Evolutionary conservation across 768 basidiomycete species (phyloP), one percentile per base, ranked within the genome.

Genomic region (Collybia sordida): DNA sequence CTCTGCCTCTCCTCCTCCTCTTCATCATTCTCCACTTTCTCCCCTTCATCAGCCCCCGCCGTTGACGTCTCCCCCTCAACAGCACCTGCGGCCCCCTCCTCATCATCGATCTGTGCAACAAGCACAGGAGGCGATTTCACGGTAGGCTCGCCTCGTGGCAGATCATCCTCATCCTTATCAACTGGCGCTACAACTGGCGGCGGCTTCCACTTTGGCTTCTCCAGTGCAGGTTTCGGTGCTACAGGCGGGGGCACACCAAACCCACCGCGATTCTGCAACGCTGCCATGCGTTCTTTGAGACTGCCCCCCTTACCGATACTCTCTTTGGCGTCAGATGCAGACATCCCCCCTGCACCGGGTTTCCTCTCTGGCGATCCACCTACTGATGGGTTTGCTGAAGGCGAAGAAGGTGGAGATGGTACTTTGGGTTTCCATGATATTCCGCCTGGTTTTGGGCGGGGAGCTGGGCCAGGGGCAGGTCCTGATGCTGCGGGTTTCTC

Each of bases 201-300:
- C 0, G 89, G 83, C 64, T 90, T 93, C 92, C 93, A 95, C 66
- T 88, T 91, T 11, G 89, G 88, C 57, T 84, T 86, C 60, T 86
- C 85, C 23, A 74, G 64, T 0, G 78, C 70, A 4, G 86, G 84
- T 50, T 82, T 80, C 1, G 87, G 80, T 6, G 76, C 67, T 8
- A 74, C 58, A 31, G 74, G 67, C 4, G 79, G 77, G 1, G 85
- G 77, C 1, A 72, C 78, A 14, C 90, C 90, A 60, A 96, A 92
- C 8, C 75, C 92, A 14, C 90, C 88, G 39, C 78, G 84, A 6
- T 89, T 91, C 64, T 93, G 90, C 31, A 98, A 71, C 2, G 93
- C 93, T 24, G 93, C 93, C 93, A 98, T 97, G 31, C 96, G 83
- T 51, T 97, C 96, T 71, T 86, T 94, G 57, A 98, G 69, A 49